phyloP scores from a whole-genome alignment of 2,329 filamentous ascomycete species.

The Aspergillus terreus region DNA sequence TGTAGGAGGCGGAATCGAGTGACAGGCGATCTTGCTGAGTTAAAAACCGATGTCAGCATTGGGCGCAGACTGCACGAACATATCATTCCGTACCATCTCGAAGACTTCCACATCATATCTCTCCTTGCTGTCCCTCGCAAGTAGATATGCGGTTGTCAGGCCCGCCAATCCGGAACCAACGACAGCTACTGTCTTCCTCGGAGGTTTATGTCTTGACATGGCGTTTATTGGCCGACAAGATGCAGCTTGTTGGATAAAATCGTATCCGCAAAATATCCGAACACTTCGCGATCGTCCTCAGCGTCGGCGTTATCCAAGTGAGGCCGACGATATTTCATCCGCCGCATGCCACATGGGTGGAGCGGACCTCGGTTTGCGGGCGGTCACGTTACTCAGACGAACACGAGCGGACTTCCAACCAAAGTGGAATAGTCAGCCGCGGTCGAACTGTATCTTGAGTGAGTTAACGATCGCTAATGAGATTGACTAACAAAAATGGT shows the following conservation, averaged over 20 bases:
- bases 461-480: too few relatives aligned
- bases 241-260: not conserved
- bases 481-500: too few relatives aligned
- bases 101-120: slow-evolving; percentile 45
- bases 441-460: not conserved
- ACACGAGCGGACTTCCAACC: not conserved
- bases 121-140: slow-evolving; percentile 36
- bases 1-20: slow-evolving; percentile 9
- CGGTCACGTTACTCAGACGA: not conserved
- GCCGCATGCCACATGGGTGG: not conserved
- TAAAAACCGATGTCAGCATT: not conserved
- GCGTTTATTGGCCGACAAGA: not conserved
- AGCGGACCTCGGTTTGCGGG: not conserved
- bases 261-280: not conserved
- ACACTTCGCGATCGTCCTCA: not conserved
- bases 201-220: not conserved
- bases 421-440: not conserved
- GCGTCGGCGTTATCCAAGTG: not conserved
- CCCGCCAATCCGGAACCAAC: slow-evolving; percentile 34
- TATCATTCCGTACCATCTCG: slow-evolving; percentile 48
- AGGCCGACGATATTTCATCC: not conserved
- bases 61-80: slow-evolving; percentile 3
- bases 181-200: slow-evolving; percentile 35
- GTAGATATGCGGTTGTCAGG: slow-evolving; percentile 41
- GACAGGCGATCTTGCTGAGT: slow-evolving; percentile 8